These are phyloP conservation scores for Forsythia viridissima DNA, from an alignment of 257 asterid genomes.

Conservation along the genomic window DNA sequence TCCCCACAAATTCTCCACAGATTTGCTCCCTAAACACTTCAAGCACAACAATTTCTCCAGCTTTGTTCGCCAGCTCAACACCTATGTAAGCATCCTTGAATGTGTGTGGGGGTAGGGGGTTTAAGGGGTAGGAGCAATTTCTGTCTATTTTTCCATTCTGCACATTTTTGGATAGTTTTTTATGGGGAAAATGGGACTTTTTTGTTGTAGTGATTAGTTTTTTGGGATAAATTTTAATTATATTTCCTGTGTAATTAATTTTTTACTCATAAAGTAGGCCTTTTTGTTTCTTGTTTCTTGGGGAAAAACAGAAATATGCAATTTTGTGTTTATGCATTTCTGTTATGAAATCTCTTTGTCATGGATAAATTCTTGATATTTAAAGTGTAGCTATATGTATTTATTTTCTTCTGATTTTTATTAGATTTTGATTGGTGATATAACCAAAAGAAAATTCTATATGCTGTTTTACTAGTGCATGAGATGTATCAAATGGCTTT, in stretches of 20 bases:
- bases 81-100: conserved; percentile 35
- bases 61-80: conserved; percentile 54
- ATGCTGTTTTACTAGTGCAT: not conserved
- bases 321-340: not conserved
- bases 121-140: not conserved
- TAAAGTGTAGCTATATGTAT: not conserved
- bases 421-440: not conserved
- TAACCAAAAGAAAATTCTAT: not conserved
- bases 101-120: not conserved
- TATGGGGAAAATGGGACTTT: no score
- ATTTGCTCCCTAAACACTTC: conserved; percentile 49
- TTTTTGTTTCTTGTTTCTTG: not conserved
- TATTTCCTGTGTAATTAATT: not conserved
- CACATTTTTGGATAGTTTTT: not conserved
- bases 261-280: not conserved
- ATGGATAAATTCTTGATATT: not conserved
- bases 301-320: not conserved
- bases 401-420: not conserved
- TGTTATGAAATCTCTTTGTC: not conserved
- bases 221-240: not conserved
- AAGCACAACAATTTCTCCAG: conserved; percentile 52
- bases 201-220: not conserved
- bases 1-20: conserved; percentile 38
- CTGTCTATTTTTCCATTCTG: not conserved
- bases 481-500: not conserved